Conservation (phyloP, 176 grass and related monocot genomes). For the Lolium perenne region DNA sequence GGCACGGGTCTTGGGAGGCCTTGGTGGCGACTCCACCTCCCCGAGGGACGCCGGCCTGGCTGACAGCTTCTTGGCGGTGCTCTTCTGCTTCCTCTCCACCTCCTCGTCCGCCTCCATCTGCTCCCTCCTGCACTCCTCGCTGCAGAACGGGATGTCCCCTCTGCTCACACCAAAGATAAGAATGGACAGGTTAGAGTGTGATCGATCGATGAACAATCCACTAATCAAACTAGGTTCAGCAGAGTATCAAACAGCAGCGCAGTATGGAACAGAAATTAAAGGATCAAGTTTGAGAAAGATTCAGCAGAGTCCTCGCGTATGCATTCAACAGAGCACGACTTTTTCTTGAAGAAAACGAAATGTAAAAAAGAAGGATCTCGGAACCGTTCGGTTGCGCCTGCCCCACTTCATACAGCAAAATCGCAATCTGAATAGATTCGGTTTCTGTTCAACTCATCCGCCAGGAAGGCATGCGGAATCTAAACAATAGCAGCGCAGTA, state of each 20-base stretch:
- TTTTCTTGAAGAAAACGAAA: background rate
- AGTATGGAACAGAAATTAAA: background rate
- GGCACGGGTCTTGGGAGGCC: slow-evolving; percentile 53
- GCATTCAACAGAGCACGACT: background rate
- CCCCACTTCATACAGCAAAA: background rate
- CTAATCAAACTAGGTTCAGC: no score
- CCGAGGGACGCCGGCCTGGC: slow-evolving; percentile 13
- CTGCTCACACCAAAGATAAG: slow-evolving; percentile 24
- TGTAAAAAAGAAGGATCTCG: background rate
- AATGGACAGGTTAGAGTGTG: background rate
- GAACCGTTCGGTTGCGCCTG: background rate
- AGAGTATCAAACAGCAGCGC: background rate
- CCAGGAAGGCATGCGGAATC: background rate
- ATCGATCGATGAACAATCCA: background rate
- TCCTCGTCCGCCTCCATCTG: slow-evolving; percentile 74
- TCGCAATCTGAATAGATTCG: background rate
- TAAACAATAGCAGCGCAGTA: background rate
- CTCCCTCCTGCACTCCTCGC: slow-evolving; percentile 69
- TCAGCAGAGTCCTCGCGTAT: background rate
- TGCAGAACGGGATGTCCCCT: slow-evolving; percentile 74
- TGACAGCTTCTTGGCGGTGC: slow-evolving; percentile 43
- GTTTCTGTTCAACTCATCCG: background rate
- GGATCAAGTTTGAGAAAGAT: background rate
- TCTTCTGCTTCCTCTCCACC: slow-evolving; percentile 57
- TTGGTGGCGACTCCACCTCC: slow-evolving; percentile 48